Evolutionary conservation across 2,329 filamentous ascomycete genomes (phyloP).

Genomic region (Drechslerella coelobrocha): DNA sequence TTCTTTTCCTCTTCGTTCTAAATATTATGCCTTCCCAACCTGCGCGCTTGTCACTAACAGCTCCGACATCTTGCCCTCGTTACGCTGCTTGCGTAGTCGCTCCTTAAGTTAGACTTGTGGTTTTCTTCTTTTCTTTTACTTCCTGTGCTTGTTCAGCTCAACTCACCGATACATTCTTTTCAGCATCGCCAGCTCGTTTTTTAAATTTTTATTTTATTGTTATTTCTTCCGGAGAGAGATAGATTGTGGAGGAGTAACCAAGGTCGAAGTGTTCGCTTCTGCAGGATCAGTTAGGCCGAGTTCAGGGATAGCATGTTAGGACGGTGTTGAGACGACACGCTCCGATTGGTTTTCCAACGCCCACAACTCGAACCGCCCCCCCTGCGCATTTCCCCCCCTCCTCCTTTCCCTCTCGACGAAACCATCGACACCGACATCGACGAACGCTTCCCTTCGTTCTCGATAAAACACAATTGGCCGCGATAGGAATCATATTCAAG

Average conservation of each 20-base stretch:
- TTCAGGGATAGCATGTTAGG: constrained; percentile 2
- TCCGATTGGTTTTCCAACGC: constrained; percentile 38
- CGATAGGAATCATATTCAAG: constrained; percentile 24
- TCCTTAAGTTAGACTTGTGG: constrained; percentile 33
- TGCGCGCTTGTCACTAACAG: constrained; percentile 22
- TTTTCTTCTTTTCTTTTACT: constrained; percentile 5
- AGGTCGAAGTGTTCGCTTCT: background rate
- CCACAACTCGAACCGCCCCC: constrained; percentile 39
- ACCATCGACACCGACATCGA: constrained; percentile 17
- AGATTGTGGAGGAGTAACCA: constrained; percentile 6
- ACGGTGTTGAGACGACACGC: constrained; percentile 35
- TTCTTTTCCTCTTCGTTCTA: constrained; percentile 31
- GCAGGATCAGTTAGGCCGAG: background rate
- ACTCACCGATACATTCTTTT: constrained; percentile 47
- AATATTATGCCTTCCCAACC: constrained; percentile 20
- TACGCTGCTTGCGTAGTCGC: constrained; percentile 43
- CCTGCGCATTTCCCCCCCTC: constrained; percentile 16
- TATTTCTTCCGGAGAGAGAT: too few relatives aligned
- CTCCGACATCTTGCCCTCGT: constrained; percentile 27
- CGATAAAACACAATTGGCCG: constrained; percentile 17
- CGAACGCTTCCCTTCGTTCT: constrained; percentile 4
- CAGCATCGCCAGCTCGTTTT: constrained; percentile 6
- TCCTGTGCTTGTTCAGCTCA: constrained; percentile 25
- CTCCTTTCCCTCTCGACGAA: constrained; percentile 7
- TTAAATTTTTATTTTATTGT: too few relatives aligned